Percentiles rank a stretch among this genome's conserved stretches.
Conservation (phyloP, 1,139 yeast species). For the Yamadazyma pseudoaaseri region DNA sequence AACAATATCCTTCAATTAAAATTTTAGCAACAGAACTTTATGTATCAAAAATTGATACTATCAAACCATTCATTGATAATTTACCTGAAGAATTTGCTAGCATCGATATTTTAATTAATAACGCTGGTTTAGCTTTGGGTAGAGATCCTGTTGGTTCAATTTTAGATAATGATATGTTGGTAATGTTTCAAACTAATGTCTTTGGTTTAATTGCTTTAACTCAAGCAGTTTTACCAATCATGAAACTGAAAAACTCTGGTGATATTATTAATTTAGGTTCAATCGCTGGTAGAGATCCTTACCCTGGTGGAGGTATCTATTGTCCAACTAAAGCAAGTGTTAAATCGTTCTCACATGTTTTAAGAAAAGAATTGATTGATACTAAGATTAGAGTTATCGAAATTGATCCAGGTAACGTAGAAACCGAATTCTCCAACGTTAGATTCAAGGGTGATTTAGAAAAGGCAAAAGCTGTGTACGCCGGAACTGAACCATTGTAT, state of each 20-base stretch:
- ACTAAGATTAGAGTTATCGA: slow-evolving; percentile 79
- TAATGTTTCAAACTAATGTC: slow-evolving; percentile 45
- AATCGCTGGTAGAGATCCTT: slow-evolving; percentile 84
- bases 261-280: slow-evolving; percentile 84
- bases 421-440: slow-evolving; percentile 80
- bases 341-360: slow-evolving; percentile 68
- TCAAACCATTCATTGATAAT: slow-evolving; percentile 28
- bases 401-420: slow-evolving; percentile 85
- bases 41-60: slow-evolving; percentile 35
- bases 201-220: slow-evolving; percentile 41
- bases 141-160: slow-evolving; percentile 37
- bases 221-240: slow-evolving; percentile 42
- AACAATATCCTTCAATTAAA: slow-evolving; percentile 24
- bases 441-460: slow-evolving; percentile 70
- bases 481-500: slow-evolving; percentile 67
- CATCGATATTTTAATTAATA: slow-evolving; percentile 40
- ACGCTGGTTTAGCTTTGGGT: slow-evolving; percentile 46
- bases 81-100: slow-evolving; percentile 38
- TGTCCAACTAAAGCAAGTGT: slow-evolving; percentile 89
- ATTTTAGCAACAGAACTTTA: slow-evolving; percentile 30
- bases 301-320: slow-evolving; percentile 84
- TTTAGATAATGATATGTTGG: slow-evolving; percentile 28
- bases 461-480: slow-evolving; percentile 71
- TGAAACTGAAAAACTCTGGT: slow-evolving; percentile 54
- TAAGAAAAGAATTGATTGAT: slow-evolving; percentile 74